Evolutionary conservation across 768 basidiomycete species (phyloP).

Genomic region (Boletus pseudo-olivaceus): DNA sequence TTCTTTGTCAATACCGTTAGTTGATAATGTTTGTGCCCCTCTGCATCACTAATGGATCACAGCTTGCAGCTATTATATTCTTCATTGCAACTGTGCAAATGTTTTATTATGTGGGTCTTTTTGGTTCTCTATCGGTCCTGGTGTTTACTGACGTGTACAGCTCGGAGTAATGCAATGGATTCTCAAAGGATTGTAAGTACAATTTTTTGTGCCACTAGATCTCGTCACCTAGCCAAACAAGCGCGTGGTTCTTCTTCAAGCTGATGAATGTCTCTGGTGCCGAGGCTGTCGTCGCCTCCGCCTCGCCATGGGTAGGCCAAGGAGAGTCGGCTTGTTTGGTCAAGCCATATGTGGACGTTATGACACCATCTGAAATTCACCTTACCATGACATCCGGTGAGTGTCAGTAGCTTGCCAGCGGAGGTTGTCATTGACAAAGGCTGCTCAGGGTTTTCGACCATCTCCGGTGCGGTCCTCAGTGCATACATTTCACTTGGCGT

Average conservation of each 20-base stretch:
- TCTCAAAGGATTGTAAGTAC: constrained; percentile 71
- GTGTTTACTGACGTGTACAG: constrained; percentile 16
- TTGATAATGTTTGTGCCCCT: constrained; percentile 7
- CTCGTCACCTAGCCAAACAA: constrained; percentile 22
- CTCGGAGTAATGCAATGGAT: constrained; percentile 94
- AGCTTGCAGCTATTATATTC: constrained; percentile 83
- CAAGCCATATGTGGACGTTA: constrained; percentile 75
- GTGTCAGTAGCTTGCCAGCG: constrained; percentile 7
- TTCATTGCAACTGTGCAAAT: constrained; percentile 93
- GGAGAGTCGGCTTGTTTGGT: constrained; percentile 88
- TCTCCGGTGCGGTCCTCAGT: constrained; percentile 83
- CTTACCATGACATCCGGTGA: constrained; percentile 81
- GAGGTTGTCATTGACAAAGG: constrained; percentile 1
- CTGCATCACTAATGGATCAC: constrained; percentile 14
- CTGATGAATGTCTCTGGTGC: constrained; percentile 90
- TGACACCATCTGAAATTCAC: constrained; percentile 85
- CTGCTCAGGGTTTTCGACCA: constrained; percentile 71
- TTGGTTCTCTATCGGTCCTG: background rate
- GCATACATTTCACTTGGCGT: constrained; percentile 82
- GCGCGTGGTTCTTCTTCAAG: constrained; percentile 94
- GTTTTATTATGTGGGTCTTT: constrained; percentile 64
- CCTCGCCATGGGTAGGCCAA: constrained; percentile 92
- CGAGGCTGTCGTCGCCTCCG: constrained; percentile 88
- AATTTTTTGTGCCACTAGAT: background rate
- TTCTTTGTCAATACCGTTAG: constrained; percentile 79